phyloP scores from a whole-genome alignment of 176 grass and related monocot genomes.

The Poa pratensis region DNA sequence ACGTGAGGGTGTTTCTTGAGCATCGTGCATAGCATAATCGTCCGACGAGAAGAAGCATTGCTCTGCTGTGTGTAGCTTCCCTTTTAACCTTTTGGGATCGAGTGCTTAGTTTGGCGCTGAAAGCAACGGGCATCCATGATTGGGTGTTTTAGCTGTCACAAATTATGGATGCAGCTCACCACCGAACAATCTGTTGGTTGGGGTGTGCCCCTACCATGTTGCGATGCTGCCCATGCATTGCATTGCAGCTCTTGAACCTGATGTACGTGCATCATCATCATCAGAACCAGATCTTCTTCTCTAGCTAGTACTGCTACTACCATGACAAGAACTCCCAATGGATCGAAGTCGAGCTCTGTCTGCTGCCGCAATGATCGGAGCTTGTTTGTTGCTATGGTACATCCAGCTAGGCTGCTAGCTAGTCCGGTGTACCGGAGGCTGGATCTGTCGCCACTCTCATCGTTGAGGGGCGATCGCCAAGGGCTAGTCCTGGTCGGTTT shows the following conservation, averaged over 20 bases:
- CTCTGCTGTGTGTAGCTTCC: not conserved
- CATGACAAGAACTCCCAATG: not conserved
- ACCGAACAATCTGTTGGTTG: conserved; percentile 49
- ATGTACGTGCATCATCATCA: not conserved
- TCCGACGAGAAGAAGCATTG: conserved; percentile 14
- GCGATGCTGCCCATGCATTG: conserved; percentile 21
- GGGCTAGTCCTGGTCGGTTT: no score
- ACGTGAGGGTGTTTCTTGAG: conserved; percentile 22
- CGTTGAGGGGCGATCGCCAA: no score
- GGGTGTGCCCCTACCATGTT: conserved; percentile 50
- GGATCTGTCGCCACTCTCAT: not conserved
- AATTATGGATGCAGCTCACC: conserved; percentile 49
- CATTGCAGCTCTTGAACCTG: not conserved
- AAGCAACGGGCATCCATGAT: conserved; percentile 37
- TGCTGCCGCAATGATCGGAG: not conserved
- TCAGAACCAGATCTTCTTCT: not conserved
- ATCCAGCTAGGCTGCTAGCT: not conserved
- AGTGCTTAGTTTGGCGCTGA: conserved; percentile 6
- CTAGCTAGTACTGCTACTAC: not conserved
- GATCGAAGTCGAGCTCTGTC: not conserved
- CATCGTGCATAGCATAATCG: conserved; percentile 46
- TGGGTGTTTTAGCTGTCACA: conserved; percentile 53
- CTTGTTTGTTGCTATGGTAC: not conserved
- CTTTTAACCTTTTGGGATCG: conserved; percentile 11
- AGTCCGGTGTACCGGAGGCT: no score